Conservation (phyloP, 495 filamentous ascomycete genomes). For the Evernia prunastri region DNA sequence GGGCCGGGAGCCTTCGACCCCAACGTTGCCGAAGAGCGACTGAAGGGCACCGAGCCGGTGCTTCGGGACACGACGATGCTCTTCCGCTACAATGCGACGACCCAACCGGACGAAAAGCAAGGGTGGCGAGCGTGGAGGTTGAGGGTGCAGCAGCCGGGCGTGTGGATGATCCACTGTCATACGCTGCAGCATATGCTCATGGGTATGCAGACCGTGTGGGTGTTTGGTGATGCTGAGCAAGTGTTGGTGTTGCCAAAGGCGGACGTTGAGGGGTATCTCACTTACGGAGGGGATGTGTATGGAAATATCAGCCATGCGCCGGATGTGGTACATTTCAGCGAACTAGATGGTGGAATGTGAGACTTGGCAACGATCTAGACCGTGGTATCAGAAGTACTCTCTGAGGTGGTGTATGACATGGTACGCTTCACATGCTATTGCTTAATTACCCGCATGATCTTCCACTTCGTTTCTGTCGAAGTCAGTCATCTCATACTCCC, state of each 20-base stretch:
- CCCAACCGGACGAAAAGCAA: neutral
- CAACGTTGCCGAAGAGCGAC: slow-evolving; percentile 2
- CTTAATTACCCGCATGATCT: neutral
- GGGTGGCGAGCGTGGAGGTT: slow-evolving; percentile 3
- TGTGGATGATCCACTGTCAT: slow-evolving; percentile 5
- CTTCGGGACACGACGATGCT: neutral
- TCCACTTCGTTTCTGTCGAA: neutral
- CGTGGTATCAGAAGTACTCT: neutral
- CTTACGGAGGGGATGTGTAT: neutral
- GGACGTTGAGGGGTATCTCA: neutral
- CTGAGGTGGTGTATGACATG: neutral
- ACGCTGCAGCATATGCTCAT: slow-evolving; percentile 4
- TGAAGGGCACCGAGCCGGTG: neutral
- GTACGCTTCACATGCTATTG: neutral
- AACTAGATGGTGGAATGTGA: neutral
- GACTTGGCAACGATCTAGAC: neutral
- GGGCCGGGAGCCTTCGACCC: slow-evolving; percentile 3
- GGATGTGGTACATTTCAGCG: slow-evolving; percentile 1
- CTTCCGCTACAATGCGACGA: slow-evolving; percentile 1
- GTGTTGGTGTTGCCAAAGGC: neutral
- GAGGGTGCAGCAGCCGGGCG: slow-evolving; percentile 3
- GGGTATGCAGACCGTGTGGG: slow-evolving; percentile 4
- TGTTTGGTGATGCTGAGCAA: slow-evolving; percentile 1
- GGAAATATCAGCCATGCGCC: neutral
- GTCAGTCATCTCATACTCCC: neutral